Evolutionary conservation across 805 yeast species (phyloP).

Genomic region (Wickerhamomyces pijperi): DNA sequence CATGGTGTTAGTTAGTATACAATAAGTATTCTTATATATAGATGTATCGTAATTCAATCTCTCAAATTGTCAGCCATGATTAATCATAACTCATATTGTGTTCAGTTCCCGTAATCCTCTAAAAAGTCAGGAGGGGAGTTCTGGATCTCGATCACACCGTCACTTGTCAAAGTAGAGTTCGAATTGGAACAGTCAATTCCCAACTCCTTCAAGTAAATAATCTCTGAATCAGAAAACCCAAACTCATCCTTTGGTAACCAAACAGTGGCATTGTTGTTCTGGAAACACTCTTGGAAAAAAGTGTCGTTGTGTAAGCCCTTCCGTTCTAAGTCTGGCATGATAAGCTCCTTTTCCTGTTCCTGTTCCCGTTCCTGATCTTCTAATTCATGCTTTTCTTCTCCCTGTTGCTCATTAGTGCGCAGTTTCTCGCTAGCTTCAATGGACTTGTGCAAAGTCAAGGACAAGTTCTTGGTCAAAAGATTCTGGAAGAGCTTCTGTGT

Average conservation of each 20-base stretch:
- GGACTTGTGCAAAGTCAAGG: constrained; percentile 16
- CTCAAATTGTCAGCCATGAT: no score
- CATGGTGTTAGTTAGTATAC: no score
- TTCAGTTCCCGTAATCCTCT: constrained; percentile 1
- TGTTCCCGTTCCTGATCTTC: no score
- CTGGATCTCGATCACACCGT: constrained; percentile 14
- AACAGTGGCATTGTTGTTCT: constrained; percentile 8
- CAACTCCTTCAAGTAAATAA: constrained; percentile 9
- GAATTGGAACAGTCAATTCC: constrained; percentile 15
- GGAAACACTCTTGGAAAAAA: constrained; percentile 16
- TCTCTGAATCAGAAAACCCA: constrained; percentile 7
- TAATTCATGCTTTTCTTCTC: no score
- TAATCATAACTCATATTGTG: no score
- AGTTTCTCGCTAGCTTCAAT: constrained; percentile 1
- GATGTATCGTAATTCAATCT: no score
- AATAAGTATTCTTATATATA: no score
- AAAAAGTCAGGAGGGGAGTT: constrained; percentile 17
- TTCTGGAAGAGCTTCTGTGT: constrained; percentile 32
- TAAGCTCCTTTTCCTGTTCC: not conserved
- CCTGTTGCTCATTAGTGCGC: no score
- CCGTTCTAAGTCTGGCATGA: not conserved
- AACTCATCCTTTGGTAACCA: constrained; percentile 17
- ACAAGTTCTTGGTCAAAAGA: constrained; percentile 24
- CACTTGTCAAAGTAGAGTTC: constrained; percentile 8
- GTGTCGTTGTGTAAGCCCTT: constrained; percentile 11